Evolutionary conservation across 768 basidiomycete species (phyloP).

Genomic region (Agaricus subrufescens): DNA sequence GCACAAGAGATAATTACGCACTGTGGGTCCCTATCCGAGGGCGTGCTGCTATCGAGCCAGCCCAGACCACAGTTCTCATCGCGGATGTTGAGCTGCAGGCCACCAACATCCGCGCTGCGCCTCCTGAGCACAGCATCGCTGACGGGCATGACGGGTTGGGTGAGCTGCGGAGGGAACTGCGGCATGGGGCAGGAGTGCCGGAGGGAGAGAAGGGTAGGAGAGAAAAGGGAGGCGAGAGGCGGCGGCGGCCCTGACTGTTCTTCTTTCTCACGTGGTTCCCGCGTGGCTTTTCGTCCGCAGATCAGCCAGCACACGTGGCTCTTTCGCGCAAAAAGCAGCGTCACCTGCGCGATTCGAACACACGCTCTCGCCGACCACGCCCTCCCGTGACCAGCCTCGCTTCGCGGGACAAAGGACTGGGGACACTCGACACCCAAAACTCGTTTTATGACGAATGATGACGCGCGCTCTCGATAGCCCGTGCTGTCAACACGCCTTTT

Average conservation of each 20-base stretch:
- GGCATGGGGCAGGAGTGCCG: background rate
- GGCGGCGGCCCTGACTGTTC: slow-evolving; percentile 15
- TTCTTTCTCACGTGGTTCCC: slow-evolving; percentile 38
- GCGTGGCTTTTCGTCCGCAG: slow-evolving; percentile 27
- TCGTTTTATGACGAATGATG: too few species aligned
- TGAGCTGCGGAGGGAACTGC: background rate
- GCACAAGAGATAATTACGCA: slow-evolving; percentile 27
- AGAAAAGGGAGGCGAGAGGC: slow-evolving; percentile 12
- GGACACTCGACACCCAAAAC: too few species aligned
- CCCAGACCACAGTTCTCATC: slow-evolving; percentile 62
- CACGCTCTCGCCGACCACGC: slow-evolving; percentile 27
- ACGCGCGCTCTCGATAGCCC: too few species aligned
- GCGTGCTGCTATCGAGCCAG: slow-evolving; percentile 51
- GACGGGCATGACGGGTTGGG: slow-evolving; percentile 9
- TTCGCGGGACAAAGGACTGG: background rate
- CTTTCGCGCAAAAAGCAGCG: slow-evolving; percentile 14
- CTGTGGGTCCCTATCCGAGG: slow-evolving; percentile 29
- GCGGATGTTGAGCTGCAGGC: slow-evolving; percentile 73
- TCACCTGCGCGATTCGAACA: slow-evolving; percentile 32
- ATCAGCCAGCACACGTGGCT: background rate
- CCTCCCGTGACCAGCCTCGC: slow-evolving; percentile 8
- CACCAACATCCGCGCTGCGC: slow-evolving; percentile 86
- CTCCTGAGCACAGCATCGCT: slow-evolving; percentile 22
- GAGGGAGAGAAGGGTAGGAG: slow-evolving; percentile 6
- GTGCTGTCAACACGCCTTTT: too few species aligned